Evolutionary conservation across 1,284 basidiomycete species (phyloP), one percentile per base, ranked within the genome.

Genomic region (Chalciporus sp.): DNA sequence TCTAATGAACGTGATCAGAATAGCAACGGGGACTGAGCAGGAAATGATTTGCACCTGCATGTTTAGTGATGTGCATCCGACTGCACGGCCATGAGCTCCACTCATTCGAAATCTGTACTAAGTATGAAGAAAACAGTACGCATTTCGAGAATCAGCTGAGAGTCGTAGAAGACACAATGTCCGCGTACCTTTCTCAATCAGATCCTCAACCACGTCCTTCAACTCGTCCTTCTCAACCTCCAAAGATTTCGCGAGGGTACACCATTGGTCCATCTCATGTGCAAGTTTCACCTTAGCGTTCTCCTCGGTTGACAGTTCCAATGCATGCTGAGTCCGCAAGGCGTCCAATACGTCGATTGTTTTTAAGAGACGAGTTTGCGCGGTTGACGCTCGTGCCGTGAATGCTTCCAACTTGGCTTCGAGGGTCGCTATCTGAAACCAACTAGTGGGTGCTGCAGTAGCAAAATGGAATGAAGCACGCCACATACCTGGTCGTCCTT

Each of bases 131-230:
- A 29, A 42, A 12, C 17, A 29, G 0, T 20, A 20, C 14, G 14
- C 11, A 28, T 28, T 19, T 33, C 19, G 48, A 60, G 19, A 27
- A 28, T 27, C 28, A 20, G 27, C 10, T 6, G 19, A 28, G 47
- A 40, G 42, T 44, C 20, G 10, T 2, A 26, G 4, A 12, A 41
- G 35, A 42, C 14, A 39, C 29, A 4, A 19, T 26, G 17, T 27
- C 28, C 17, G 62, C 77, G 45, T 61, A 86, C 86, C 81, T 82
- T 82, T 84, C 61, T 82, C 74, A 17, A 84, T 75, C 42, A 86
- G 67, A 55, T 77, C 69, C 42, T 77, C 61, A 1, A 86, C 80
- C 7, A 75, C 81, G 46, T 81, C 81, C 56, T 76, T 73, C 61
- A 83, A 64, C 50, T 83, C 80, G 58, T 84, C 81, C 55, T 72